Evolutionary conservation across 2,329 filamentous ascomycete genomes (phyloP).

Genomic region (Daldinia sp.): DNA sequence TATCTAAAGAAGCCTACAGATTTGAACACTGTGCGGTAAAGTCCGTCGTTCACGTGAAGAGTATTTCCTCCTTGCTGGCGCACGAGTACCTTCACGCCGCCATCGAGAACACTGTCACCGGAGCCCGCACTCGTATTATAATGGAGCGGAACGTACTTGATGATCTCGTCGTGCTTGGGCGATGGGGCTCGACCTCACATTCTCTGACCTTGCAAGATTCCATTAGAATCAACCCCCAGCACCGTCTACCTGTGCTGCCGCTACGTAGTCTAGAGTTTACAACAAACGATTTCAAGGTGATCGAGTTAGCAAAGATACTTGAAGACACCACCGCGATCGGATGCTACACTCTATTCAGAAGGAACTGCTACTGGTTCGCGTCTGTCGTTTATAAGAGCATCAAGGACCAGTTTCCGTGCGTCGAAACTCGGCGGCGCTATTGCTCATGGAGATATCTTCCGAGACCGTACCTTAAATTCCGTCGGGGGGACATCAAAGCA

Average conservation of each 20-base stretch:
- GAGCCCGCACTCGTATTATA: neutral
- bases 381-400: neutral
- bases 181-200: neutral
- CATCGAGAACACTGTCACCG: neutral
- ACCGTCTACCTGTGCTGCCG: neutral
- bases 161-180: neutral
- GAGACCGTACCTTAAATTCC: neutral
- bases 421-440: neutral
- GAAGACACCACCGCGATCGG: neutral
- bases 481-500: neutral
- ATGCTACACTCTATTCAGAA: neutral
- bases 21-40: neutral
- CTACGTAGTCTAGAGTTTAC: neutral
- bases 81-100: neutral
- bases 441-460: neutral
- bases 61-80: neutral
- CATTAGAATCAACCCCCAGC: neutral
- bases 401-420: neutral
- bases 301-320: neutral
- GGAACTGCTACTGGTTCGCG: neutral
- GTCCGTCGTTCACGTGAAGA: neutral
- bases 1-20: neutral
- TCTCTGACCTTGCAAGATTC: neutral
- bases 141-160: neutral
- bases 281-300: neutral